A percentile compares a stretch with the other conserved stretches of the same genome.
Conservation (phyloP, 208 protist genomes). For the Acanthamoeba triangularis region DNA sequence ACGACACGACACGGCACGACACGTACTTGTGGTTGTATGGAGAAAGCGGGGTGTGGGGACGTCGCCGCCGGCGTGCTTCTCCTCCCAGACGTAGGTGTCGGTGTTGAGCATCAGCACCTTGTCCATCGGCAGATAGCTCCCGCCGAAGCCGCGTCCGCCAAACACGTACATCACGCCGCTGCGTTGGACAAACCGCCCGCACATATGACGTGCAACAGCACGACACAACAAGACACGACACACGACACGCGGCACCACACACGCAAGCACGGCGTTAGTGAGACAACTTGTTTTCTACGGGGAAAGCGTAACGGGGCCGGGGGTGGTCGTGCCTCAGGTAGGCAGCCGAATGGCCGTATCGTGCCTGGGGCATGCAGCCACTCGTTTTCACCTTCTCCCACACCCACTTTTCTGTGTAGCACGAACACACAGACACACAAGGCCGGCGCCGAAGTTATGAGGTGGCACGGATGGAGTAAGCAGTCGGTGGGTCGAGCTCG, state of each 20-base stretch:
- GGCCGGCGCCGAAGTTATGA: not conserved
- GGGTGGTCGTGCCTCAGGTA: not conserved
- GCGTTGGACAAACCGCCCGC: not conserved
- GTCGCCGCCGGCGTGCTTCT: not conserved
- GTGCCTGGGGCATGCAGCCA: constrained; percentile 1
- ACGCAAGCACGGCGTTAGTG: no score
- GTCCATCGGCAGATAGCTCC: not conserved
- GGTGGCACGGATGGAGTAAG: not conserved
- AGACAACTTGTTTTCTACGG: no score
- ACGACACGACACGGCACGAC: not conserved
- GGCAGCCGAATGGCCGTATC: constrained; percentile 15
- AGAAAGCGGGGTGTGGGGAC: not conserved
- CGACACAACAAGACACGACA: no score
- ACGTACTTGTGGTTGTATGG: constrained; percentile 17
- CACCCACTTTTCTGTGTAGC: constrained; percentile 5
- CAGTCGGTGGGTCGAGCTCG: no score
- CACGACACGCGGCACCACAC: not conserved
- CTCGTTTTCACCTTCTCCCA: constrained; percentile 34
- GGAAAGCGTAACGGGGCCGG: no score
- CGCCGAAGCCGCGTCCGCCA: not conserved
- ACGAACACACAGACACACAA: not conserved
- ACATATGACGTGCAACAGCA: no score
- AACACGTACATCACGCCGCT: constrained; percentile 53
- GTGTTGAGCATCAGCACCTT: constrained; percentile 5
- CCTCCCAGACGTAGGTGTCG: constrained; percentile 29